These are phyloP conservation scores for Candida buenavistaensis DNA, from an alignment of 1,139 yeast genomes.

Conservation along the genomic window DNA sequence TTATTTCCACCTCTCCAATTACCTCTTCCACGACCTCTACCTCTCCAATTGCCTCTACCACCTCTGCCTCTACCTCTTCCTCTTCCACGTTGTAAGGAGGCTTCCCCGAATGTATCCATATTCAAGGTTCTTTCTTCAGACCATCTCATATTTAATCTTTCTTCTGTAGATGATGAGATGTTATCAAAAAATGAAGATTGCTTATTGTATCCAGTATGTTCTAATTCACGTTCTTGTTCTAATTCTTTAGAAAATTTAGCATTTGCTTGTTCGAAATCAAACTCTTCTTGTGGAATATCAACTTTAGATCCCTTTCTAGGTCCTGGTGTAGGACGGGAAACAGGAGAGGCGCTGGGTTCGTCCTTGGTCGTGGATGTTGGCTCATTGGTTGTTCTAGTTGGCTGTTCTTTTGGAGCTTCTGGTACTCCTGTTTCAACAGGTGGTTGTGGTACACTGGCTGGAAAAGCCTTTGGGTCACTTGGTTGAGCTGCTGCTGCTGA, in stretches of 20 bases:
- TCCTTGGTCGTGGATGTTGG: conserved; percentile 9
- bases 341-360: no score
- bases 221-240: conserved; percentile 25
- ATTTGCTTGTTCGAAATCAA: conserved; percentile 67
- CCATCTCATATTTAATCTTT: conserved; percentile 51
- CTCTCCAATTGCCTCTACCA: conserved; percentile 26
- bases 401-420: conserved; percentile 13
- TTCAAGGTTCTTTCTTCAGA: conserved; percentile 62
- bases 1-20: conserved; percentile 16
- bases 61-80: conserved; percentile 34
- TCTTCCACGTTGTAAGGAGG: conserved; percentile 33
- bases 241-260: conserved; percentile 55
- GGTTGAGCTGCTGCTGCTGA: conserved; percentile 13
- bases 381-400: neutral
- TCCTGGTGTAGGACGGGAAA: no score
- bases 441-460: conserved; percentile 15
- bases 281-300: conserved; percentile 25
- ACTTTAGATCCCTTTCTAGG: conserved; percentile 11
- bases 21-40: conserved; percentile 18
- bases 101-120: conserved; percentile 69
- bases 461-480: no score
- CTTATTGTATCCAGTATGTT: conserved; percentile 50
- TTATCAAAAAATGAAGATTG: conserved; percentile 80
- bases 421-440: no score
- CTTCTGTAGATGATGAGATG: conserved; percentile 60